Percentiles rank a stretch among this genome's conserved stretches.
phyloP scores from a whole-genome alignment of 176 grass and related monocot genomes.

The Raddia distichophylla region DNA sequence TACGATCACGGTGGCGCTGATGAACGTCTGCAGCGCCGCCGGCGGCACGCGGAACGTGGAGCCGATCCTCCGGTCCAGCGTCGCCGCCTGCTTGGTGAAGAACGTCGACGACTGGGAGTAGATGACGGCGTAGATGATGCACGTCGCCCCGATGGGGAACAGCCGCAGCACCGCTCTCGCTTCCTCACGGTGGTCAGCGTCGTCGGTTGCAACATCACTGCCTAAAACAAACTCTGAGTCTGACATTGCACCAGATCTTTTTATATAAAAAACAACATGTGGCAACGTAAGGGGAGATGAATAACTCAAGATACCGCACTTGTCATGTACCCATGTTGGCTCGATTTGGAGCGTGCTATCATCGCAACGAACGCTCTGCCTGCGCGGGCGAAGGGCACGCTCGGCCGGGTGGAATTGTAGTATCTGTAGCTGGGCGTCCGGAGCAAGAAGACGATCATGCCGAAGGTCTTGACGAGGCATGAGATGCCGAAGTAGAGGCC shows the following conservation, averaged over 20 bases:
- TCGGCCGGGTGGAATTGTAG: slow-evolving; percentile 54
- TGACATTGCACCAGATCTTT: too few species aligned
- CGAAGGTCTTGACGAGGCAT: slow-evolving; percentile 51
- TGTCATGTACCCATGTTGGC: background rate
- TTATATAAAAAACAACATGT: too few species aligned
- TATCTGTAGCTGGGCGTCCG: slow-evolving; percentile 52
- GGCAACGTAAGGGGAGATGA: background rate
- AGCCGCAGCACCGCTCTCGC: background rate
- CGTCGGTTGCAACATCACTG: background rate
- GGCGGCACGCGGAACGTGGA: slow-evolving; percentile 43
- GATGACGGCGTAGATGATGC: slow-evolving; percentile 45
- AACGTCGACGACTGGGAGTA: slow-evolving; percentile 48
- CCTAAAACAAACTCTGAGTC: background rate
- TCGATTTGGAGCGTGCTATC: slow-evolving; percentile 36
- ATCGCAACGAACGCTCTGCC: slow-evolving; percentile 49
- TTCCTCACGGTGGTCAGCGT: slow-evolving; percentile 31
- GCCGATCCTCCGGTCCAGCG: slow-evolving; percentile 46
- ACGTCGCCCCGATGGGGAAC: slow-evolving; percentile 40
- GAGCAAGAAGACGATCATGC: slow-evolving; percentile 44
- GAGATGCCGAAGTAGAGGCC: slow-evolving; percentile 58
- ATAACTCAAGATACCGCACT: background rate
- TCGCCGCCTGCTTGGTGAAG: slow-evolving; percentile 54
- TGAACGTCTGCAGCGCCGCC: slow-evolving; percentile 45
- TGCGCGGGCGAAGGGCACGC: slow-evolving; percentile 56
- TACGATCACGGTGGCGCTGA: slow-evolving; percentile 35